Evolutionary conservation across 2,329 filamentous ascomycete species (phyloP).

Genomic region (Fusarium tanahbumbuense): DNA sequence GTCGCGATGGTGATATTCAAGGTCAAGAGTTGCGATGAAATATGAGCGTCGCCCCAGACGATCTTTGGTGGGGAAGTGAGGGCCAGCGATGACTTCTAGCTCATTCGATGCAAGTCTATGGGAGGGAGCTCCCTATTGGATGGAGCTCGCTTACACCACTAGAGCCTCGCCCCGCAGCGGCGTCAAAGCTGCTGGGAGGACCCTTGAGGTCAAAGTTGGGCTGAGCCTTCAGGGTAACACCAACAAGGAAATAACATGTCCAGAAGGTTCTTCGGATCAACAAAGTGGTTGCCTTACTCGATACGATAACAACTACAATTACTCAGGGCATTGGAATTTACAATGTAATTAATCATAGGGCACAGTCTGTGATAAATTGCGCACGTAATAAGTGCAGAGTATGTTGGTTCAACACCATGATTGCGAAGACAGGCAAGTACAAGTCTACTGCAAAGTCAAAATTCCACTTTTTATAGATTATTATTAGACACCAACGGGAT

Average conservation of each 20-base stretch:
- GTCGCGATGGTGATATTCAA: slow-evolving; percentile 30
- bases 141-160: slow-evolving; percentile 15
- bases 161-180: slow-evolving; percentile 22
- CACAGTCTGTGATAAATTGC: neutral
- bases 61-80: slow-evolving; percentile 49
- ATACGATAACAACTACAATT: neutral
- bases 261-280: slow-evolving; percentile 29
- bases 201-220: slow-evolving; percentile 11
- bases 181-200: slow-evolving; percentile 36
- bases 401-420: neutral
- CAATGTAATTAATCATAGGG: too few relatives aligned
- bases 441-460: fast-evolving
- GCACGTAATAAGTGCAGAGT: neutral
- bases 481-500: neutral
- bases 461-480: too few relatives aligned
- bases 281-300: neutral
- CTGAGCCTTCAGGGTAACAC: slow-evolving; percentile 35
- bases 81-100: slow-evolving; percentile 55
- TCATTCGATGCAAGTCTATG: slow-evolving; percentile 55
- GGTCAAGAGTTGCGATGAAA: slow-evolving; percentile 37
- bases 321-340: neutral
- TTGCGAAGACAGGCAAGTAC: fast-evolving
- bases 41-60: slow-evolving; percentile 39
- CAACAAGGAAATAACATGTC: slow-evolving; percentile 13
- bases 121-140: slow-evolving; percentile 49